These are phyloP conservation scores for Gryganskiella cystojenkinii DNA, from an alignment of 192 early-diverging fungal species.

Conservation along the genomic window DNA sequence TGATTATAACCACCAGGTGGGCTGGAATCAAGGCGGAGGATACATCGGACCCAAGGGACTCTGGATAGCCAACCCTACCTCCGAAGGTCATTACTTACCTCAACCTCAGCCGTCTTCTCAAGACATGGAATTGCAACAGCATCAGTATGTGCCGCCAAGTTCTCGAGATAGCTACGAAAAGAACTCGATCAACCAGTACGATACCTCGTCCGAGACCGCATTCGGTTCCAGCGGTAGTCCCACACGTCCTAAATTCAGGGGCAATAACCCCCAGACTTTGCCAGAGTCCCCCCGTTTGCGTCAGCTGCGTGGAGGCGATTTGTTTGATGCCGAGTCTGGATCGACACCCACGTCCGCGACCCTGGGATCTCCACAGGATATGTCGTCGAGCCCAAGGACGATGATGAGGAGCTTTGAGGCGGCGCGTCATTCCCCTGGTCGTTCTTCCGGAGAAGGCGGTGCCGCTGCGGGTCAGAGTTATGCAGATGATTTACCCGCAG, in stretches of 20 bases:
- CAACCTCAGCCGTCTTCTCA: slow-evolving; percentile 17
- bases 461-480: slow-evolving; percentile 20
- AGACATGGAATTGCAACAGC: slow-evolving; percentile 15
- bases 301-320: slow-evolving; percentile 40
- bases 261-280: slow-evolving; percentile 39
- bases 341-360: neutral
- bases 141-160: neutral
- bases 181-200: slow-evolving; percentile 35
- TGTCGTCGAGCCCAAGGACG: neutral
- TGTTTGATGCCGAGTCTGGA: slow-evolving; percentile 29
- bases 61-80: slow-evolving; percentile 43
- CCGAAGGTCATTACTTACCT: slow-evolving; percentile 21
- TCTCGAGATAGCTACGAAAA: slow-evolving; percentile 24
- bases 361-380: slow-evolving; percentile 3
- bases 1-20: slow-evolving; percentile 16
- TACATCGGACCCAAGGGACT: slow-evolving; percentile 42
- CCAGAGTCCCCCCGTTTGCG: slow-evolving; percentile 41
- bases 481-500: slow-evolving; percentile 26
- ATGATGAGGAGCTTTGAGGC: slow-evolving; percentile 47
- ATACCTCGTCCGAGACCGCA: slow-evolving; percentile 26
- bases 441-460: slow-evolving; percentile 28
- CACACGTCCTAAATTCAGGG: slow-evolving; percentile 22
- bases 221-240: slow-evolving; percentile 27
- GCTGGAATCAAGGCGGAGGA: slow-evolving; percentile 28
- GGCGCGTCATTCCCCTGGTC: slow-evolving; percentile 26